Percentiles rank a stretch among this genome's conserved stretches.
phyloP scores from a whole-genome alignment of 2,329 filamentous ascomycete species.

The Xylariaceae sp. region DNA sequence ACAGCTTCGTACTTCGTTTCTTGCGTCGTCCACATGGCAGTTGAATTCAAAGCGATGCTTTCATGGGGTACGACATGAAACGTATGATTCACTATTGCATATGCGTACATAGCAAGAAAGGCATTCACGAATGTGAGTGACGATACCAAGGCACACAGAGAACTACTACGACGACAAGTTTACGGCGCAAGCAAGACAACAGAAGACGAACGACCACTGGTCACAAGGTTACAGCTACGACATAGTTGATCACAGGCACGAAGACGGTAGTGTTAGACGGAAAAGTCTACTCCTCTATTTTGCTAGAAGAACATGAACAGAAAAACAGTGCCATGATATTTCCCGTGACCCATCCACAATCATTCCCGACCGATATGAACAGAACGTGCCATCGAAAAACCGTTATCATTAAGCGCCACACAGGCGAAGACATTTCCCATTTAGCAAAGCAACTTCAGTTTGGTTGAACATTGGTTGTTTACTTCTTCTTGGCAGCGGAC shows the following conservation, averaged over 20 bases:
- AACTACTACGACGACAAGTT: not conserved
- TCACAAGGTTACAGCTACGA: not conserved
- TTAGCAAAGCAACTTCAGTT: constrained; percentile 16
- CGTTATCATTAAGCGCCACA: constrained; percentile 26
- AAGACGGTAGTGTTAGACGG: not conserved
- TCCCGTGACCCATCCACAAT: constrained; percentile 17
- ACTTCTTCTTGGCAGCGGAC: constrained; percentile 69
- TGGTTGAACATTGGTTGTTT: constrained; percentile 37
- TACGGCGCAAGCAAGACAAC: not conserved
- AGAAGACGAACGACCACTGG: not conserved
- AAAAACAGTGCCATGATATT: constrained; percentile 17
- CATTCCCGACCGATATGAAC: constrained; percentile 23
- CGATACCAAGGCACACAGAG: too few relatives aligned
- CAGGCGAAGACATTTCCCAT: constrained; percentile 24
- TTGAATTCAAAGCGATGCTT: too few relatives aligned
- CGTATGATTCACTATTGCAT: not conserved
- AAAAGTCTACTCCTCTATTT: constrained; percentile 24
- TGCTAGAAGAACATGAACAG: constrained; percentile 23
- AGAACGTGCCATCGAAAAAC: constrained; percentile 25
- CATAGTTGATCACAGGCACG: not conserved
- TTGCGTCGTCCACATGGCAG: too few relatives aligned
- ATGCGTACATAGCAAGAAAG: not conserved
- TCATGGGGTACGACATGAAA: too few relatives aligned
- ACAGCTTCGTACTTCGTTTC: too few relatives aligned
- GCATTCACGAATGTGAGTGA: too few relatives aligned